Evolutionary conservation across 495 filamentous ascomycete genomes (phyloP), one percentile per base, ranked within the genome.

Genomic region (Tricharina praecox): DNA sequence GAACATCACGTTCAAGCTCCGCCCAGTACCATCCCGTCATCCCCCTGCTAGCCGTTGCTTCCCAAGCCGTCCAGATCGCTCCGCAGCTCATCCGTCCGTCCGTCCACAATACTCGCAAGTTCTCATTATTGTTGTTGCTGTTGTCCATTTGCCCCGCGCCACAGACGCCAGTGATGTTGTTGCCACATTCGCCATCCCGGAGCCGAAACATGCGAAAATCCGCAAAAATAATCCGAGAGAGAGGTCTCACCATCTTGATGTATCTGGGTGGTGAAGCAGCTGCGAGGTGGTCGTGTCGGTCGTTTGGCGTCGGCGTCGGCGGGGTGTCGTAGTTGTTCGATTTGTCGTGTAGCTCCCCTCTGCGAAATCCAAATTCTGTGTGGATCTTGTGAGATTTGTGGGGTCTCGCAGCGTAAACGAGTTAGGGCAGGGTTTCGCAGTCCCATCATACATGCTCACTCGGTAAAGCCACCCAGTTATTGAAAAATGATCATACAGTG

Each of bases 241-340:
- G 34, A 4, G 15, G 4, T 39, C 45, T 48, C 45, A 48, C 45
- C 45, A 48, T 48, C 26, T 37, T 48, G 45, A 48, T n/a, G 45
- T 34, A 28, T 37, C 32, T 25, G 8, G 37, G 18, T 23, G 34
- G 15, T 16, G 33, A 46, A 38, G 15, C 35, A 19, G 34, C 13
- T 30, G 45, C 9, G 8, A 19, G 32, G 7, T 21, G 43, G 18
- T 38, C 32, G 32, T 48, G 30, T 48, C 43, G 43, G 16, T 44
- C 25, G 43, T 46, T 15, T 23, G 43, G 23, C 23, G 43, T 46
- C 34, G 45, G n/a, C n/a, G n/a, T 24, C 19, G 18, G 7, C 10
- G 41, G 41, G 16, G 15, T 38, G 32, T 48, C 16, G 30, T 9
- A n/a, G 30, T 38, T 38, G 34, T 48, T n/a, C 45, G 34, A 38